Percentiles rank a stretch among this genome's conserved stretches.
Evolutionary conservation across 1,284 basidiomycete species (phyloP).

Genomic region (Albatrellus sp.): DNA sequence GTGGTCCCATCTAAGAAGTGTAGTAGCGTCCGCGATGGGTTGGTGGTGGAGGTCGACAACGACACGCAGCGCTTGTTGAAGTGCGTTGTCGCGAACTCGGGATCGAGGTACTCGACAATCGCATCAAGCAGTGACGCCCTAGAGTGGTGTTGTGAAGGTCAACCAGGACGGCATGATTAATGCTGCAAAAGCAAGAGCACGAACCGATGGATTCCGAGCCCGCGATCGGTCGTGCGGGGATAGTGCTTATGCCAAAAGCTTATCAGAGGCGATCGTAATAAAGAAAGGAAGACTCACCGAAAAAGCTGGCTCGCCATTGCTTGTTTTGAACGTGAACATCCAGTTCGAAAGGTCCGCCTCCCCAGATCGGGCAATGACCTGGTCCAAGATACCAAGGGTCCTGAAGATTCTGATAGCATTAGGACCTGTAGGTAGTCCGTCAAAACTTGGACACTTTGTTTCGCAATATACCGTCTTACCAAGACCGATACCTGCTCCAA

Average conservation of each 20-base stretch:
- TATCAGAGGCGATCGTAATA: conserved; percentile 9
- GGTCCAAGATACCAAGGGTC: conserved; percentile 29
- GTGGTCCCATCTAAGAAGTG: conserved; percentile 32
- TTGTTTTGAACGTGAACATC: conserved; percentile 28
- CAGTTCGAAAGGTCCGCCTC: conserved; percentile 24
- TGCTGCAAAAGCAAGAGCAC: too few species aligned
- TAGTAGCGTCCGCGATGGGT: conserved; percentile 18
- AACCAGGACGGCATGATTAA: too few species aligned
- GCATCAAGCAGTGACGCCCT: conserved; percentile 36
- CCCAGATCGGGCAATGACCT: conserved; percentile 24
- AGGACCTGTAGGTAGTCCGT: conserved; percentile 22
- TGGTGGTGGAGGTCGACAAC: conserved; percentile 13
- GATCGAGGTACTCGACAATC: conserved; percentile 27
- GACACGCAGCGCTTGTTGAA: conserved; percentile 34
- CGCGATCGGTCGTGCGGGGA: conserved; percentile 1
- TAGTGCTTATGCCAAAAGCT: conserved; percentile 23
- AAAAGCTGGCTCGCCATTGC: conserved; percentile 31
- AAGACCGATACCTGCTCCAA: conserved; percentile 41
- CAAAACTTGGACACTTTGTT: neutral
- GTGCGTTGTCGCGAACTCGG: conserved; percentile 20
- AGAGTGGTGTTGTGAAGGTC: neutral
- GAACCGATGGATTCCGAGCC: too few species aligned
- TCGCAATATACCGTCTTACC: conserved; percentile 25
- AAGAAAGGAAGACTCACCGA: conserved; percentile 22
- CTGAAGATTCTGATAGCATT: conserved; percentile 37